phyloP scores from a whole-genome alignment of 768 basidiomycete genomes.

The Mycena pura region DNA sequence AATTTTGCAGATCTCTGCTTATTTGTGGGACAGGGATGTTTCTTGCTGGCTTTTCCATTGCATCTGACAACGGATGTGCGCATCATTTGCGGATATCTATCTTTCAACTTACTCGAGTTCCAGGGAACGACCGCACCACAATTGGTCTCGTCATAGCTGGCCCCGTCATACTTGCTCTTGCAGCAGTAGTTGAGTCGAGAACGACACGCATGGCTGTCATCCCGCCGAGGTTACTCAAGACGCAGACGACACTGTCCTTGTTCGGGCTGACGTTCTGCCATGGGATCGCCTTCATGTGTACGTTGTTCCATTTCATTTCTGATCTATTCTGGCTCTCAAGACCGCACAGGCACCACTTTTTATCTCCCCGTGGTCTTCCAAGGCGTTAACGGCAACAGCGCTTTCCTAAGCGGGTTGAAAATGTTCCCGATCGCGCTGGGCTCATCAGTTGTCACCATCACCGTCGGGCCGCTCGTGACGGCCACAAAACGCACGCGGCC shows the following conservation, averaged over 20 bases:
- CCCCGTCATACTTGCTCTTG: conserved; percentile 1
- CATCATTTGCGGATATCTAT: no score
- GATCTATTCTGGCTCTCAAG: no score
- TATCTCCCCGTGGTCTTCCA: conserved; percentile 47
- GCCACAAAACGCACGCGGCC: conserved; percentile 37
- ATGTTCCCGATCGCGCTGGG: conserved; percentile 35
- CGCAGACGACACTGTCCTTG: conserved; percentile 15
- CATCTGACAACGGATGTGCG: conserved; percentile 14
- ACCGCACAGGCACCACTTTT: conserved; percentile 12
- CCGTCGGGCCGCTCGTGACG: conserved; percentile 37
- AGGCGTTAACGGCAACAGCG: conserved; percentile 34
- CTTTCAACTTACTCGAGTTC: background rate
- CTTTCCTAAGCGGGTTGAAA: conserved; percentile 36
- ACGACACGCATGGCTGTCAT: conserved; percentile 20
- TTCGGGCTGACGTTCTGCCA: conserved; percentile 10
- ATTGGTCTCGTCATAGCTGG: conserved; percentile 8
- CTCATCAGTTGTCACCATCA: conserved; percentile 38
- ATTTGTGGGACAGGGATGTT: conserved; percentile 11
- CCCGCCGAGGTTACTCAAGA: conserved; percentile 14
- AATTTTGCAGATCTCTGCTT: background rate
- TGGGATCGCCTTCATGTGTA: conserved; percentile 17
- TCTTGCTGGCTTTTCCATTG: conserved; percentile 16
- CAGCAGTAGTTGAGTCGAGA: conserved; percentile 5
- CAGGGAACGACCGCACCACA: conserved; percentile 8
- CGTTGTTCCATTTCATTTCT: no score